These are phyloP conservation scores for Pinus tabuliformis DNA, from an alignment of 75 land plant species.

Conservation along the genomic window DNA sequence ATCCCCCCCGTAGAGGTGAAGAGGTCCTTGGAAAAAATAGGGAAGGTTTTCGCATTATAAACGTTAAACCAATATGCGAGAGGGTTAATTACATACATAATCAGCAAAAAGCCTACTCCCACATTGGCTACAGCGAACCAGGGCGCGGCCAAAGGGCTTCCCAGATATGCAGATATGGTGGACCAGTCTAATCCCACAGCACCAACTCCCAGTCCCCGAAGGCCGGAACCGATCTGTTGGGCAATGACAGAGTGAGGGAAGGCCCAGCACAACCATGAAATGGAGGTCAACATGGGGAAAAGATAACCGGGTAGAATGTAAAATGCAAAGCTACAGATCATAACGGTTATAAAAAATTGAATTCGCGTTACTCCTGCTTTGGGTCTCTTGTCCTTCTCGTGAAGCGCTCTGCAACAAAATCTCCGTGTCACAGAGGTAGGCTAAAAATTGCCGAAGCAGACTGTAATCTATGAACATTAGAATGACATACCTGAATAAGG, in stretches of 20 bases:
- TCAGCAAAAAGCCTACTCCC: slow-evolving; percentile 29
- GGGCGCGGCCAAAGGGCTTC: slow-evolving; percentile 60
- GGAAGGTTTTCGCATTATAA: slow-evolving; percentile 44
- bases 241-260: slow-evolving; percentile 47
- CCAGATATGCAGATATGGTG: slow-evolving; percentile 41
- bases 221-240: slow-evolving; percentile 62
- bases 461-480: slow-evolving; percentile 4
- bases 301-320: slow-evolving; percentile 60
- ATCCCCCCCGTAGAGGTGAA: slow-evolving; percentile 36
- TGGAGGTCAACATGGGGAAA: slow-evolving; percentile 39
- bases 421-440: neutral
- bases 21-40: slow-evolving; percentile 55
- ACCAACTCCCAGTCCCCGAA: slow-evolving; percentile 46
- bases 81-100: slow-evolving; percentile 47
- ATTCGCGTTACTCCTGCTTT: slow-evolving; percentile 30
- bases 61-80: slow-evolving; percentile 36
- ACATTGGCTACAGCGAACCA: slow-evolving; percentile 68
- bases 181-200: slow-evolving; percentile 56
- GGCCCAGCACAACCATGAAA: slow-evolving; percentile 52
- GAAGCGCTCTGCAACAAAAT: slow-evolving; percentile 25
- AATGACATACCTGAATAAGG: slow-evolving; percentile 16
- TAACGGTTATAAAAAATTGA: slow-evolving; percentile 41
- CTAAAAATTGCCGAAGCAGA: too few species aligned
- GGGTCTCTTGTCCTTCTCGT: slow-evolving; percentile 20
- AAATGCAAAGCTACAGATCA: slow-evolving; percentile 50